These are phyloP conservation scores for Hericium erinaceus DNA, from an alignment of 768 basidiomycete species.

Conservation along the genomic window DNA sequence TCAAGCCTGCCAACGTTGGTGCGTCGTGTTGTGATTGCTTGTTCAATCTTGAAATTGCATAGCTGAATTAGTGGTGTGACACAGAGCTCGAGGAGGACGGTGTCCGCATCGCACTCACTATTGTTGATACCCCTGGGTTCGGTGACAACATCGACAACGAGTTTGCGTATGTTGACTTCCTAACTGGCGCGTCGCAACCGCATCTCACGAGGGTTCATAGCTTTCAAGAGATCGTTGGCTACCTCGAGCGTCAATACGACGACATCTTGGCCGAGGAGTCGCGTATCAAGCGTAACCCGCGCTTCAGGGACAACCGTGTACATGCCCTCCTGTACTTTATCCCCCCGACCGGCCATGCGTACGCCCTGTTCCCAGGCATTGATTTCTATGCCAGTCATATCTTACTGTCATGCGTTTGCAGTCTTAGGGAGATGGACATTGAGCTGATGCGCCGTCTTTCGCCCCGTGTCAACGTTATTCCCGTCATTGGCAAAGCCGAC, in stretches of 20 bases:
- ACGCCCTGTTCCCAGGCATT: slow-evolving; percentile 25
- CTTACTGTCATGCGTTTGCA: slow-evolving; percentile 20
- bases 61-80: not conserved
- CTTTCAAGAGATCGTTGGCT: slow-evolving; percentile 93
- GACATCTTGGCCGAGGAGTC: slow-evolving; percentile 98
- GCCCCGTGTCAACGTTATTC: slow-evolving; percentile 97
- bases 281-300: slow-evolving; percentile 97
- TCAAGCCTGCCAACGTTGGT: slow-evolving; percentile 94
- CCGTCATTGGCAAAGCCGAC: slow-evolving; percentile 95
- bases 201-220: slow-evolving; percentile 29
- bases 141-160: slow-evolving; percentile 99
- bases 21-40: slow-evolving; percentile 20
- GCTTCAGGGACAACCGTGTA: slow-evolving; percentile 96
- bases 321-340: slow-evolving; percentile 98
- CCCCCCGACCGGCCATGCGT: slow-evolving; percentile 96
- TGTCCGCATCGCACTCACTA: slow-evolving; percentile 93
- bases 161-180: slow-evolving; percentile 64
- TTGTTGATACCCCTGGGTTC: slow-evolving; percentile 98
- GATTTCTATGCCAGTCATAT: not conserved
- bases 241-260: slow-evolving; percentile 98
- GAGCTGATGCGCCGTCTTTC: slow-evolving; percentile 98
- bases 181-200: not conserved
- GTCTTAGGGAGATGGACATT: slow-evolving; percentile 96
- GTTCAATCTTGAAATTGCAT: not conserved
- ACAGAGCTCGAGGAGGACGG: slow-evolving; percentile 97